Base-by-base conservation (phyloP, 2,329 filamentous ascomycete species). In the Neopestalotiopsis clavispora region DNA sequence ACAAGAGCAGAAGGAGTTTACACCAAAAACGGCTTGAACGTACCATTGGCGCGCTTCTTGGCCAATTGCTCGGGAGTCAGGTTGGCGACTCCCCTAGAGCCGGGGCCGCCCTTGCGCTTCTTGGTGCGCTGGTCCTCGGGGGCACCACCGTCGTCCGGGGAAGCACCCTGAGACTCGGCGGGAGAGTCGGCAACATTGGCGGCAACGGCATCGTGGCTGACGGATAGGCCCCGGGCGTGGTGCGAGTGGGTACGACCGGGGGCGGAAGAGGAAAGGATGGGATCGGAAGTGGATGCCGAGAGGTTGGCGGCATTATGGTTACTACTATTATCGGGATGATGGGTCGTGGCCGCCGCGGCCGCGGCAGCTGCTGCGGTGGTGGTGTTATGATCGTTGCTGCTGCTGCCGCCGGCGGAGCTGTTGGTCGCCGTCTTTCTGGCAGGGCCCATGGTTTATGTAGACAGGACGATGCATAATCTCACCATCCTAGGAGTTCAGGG, bases 21-120 rank as follows among this genome's bases (percentile, higher is more conserved):
- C 23, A 28, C 23, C 57, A 13, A 30, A 10, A 59, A 59, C 20
- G 20, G 57, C 2, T 59, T 30, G 5, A 14, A 66, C 64, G 40
- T 78, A 88, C 86, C 86, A 75, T 88, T 89, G 40, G 86, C 86
- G 68, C 87, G 82, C 76, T 89, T 89, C 78, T 93, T 92, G 69
- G 90, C 88, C 65, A 94, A 83, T 79, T 94, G 91, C 75, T 94
- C 92, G 45, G 91, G 89, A 1, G 91, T 93, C 77, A 91, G 85
- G 74, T 92, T 91, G 65, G 87, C 87, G 57, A 89, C 86, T 12
- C 85, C 85, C 61, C 86, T 79, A 32, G 82, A 83, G 5, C 84
- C 82, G 5, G 82, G 78, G 1, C 78, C 83, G 7, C 78, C 78
- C 73, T 83, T 85, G 72, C 84, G 83, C 75, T 82, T 86, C 78